Conservation (phyloP, 2,329 filamentous ascomycete species). For the Coniella lustricola region DNA sequence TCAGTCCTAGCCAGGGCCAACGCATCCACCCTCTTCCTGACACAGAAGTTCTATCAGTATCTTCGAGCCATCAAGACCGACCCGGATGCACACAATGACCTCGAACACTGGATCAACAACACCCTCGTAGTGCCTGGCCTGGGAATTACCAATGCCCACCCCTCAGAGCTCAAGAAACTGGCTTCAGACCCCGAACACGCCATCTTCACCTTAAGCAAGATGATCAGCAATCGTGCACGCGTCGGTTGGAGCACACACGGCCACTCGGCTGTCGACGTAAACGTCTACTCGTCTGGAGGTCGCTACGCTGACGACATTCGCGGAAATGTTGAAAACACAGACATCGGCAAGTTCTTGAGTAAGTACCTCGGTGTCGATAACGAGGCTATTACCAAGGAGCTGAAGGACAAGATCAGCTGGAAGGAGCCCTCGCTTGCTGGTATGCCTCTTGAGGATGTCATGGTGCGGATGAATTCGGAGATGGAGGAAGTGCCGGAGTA, state of each 20-base stretch:
- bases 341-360: slow-evolving; percentile 75
- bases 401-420: slow-evolving; percentile 49
- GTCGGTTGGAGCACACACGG: slow-evolving; percentile 94
- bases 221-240: slow-evolving; percentile 81
- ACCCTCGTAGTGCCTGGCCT: slow-evolving; percentile 63
- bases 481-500: slow-evolving; percentile 5
- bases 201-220: slow-evolving; percentile 62
- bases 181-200: slow-evolving; percentile 50
- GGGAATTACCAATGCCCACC: slow-evolving; percentile 66
- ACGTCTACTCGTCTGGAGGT: slow-evolving; percentile 79
- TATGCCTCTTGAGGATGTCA: background rate
- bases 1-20: slow-evolving; percentile 68
- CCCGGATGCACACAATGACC: slow-evolving; percentile 28
- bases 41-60: slow-evolving; percentile 53
- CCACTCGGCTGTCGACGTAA: slow-evolving; percentile 90
- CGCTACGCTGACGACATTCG: slow-evolving; percentile 56
- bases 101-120: slow-evolving; percentile 59
- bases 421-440: slow-evolving; percentile 13
- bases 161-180: slow-evolving; percentile 63
- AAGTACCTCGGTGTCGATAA: slow-evolving; percentile 77
- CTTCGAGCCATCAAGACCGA: slow-evolving; percentile 34
- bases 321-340: slow-evolving; percentile 93
- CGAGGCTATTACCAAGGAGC: slow-evolving; percentile 66
- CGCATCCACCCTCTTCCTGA: slow-evolving; percentile 67
- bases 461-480: slow-evolving; percentile 5